Conservation (phyloP, 2,329 filamentous ascomycete species). For the Paramyrothecium roridum region DNA sequence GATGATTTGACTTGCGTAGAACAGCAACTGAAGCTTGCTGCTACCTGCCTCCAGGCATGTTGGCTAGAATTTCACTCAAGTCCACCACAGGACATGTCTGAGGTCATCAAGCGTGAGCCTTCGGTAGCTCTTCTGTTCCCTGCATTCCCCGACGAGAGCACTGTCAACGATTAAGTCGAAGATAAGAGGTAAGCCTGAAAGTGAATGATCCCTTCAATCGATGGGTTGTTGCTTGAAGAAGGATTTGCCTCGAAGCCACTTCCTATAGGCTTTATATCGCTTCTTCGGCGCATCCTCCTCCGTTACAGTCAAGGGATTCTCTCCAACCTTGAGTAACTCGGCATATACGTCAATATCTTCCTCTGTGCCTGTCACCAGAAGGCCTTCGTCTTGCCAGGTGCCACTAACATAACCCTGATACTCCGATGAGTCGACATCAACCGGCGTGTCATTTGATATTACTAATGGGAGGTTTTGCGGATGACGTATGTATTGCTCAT, state of each 20-base stretch:
- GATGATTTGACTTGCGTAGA: constrained; percentile 7
- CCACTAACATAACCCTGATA: constrained; percentile 79
- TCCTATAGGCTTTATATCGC: constrained; percentile 91
- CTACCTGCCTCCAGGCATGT: constrained; percentile 14
- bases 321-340: constrained; percentile 72
- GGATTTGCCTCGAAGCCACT: constrained; percentile 93
- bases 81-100: constrained; percentile 8
- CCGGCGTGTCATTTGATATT: constrained; percentile 63
- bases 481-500: constrained; percentile 83
- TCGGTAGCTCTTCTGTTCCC: constrained; percentile 25
- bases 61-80: constrained; percentile 14
- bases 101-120: constrained; percentile 20
- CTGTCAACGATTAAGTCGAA: neutral
- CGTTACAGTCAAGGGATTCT: constrained; percentile 83
- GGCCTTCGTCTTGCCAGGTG: constrained; percentile 57
- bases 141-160: neutral
- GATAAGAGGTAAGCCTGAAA: neutral
- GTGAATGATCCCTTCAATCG: constrained; percentile 33
- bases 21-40: constrained; percentile 12
- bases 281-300: constrained; percentile 88
- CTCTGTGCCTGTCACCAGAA: constrained; percentile 48
- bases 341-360: constrained; percentile 57
- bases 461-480: constrained; percentile 86
- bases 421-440: constrained; percentile 58
- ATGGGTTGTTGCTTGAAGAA: constrained; percentile 87